Evolutionary conservation across 176 grass and related monocot species (phyloP), one percentile per base, ranked within the genome.

Genomic region (bread wheat (Triticum aestivum)): DNA sequence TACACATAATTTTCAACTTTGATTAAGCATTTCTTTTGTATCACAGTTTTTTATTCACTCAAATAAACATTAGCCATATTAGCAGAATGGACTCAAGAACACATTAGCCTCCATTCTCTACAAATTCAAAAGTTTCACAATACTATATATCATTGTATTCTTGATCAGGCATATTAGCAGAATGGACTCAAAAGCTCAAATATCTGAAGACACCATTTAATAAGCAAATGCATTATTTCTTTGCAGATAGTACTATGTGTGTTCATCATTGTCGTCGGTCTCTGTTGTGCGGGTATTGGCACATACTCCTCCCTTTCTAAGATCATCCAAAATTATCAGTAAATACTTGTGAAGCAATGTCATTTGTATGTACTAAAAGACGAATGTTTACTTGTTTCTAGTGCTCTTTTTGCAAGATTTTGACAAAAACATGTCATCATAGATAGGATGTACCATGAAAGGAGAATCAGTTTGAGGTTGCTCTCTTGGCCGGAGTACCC

Each of bases 281-380:
- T 88, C 7, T 62, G 73, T 37, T 90, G 85, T 45, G 89, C 79
- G 10, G 75, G 58, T 70, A 58, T 92, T 51, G 93, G 93, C 88
- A 95, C 93, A 23, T 84, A 82, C 70, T 88, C 93, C 3, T 86
- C 93, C 10, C 68, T 95, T 49, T 87, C 90, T 10, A 88, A 88
- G 65, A 95, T 95, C 34, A 88, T 92, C 13, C 77, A 92, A 51
- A 77, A 87, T 39, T 92, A 90, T 21, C 58, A 78, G 2, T 91
- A 77, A 91, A 69, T 71, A 8, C 8, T 42, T 80, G 23, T 1
- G 59, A 76, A n/a, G 27, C 14, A 69, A 3, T 65, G 29, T 66
- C 9, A 56, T 86, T 35, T 71, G 1, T n/a, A 65, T 80, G 58
- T 59, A 77, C 62, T 11, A n/a, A n/a, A n/a, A n/a, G n/a, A n/a